Conservation (phyloP, 2,329 filamentous ascomycete species). For the Colletotrichum neosansevieriae region DNA sequence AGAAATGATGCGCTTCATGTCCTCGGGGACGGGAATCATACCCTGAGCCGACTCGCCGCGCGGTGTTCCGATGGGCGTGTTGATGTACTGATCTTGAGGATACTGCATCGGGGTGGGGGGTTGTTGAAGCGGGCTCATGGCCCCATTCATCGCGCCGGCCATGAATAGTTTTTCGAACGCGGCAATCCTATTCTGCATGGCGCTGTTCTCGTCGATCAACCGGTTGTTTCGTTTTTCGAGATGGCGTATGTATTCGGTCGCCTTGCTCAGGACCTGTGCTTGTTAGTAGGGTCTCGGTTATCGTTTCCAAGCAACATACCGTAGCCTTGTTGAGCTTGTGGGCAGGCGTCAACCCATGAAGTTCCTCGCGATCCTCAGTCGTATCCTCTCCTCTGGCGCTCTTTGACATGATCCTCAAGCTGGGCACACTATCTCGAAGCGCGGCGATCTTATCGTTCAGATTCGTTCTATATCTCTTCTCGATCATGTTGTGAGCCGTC, state of each 20-base stretch:
- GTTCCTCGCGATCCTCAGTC: slow-evolving; percentile 81
- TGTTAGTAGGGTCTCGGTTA: neutral
- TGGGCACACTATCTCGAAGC: slow-evolving; percentile 90
- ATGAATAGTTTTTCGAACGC: slow-evolving; percentile 85
- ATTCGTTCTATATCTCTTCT: slow-evolving; percentile 96
- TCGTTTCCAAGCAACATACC: slow-evolving; percentile 54
- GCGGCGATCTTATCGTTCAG: slow-evolving; percentile 97
- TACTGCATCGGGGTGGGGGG: slow-evolving; percentile 67
- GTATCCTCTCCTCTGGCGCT: slow-evolving; percentile 75
- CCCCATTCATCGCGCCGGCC: slow-evolving; percentile 76
- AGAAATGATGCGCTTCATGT: slow-evolving; percentile 73
- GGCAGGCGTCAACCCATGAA: slow-evolving; percentile 84
- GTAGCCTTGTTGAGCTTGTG: slow-evolving; percentile 99
- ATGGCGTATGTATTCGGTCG: slow-evolving; percentile 95
- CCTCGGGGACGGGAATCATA: slow-evolving; percentile 75
- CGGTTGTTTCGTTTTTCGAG: slow-evolving; percentile 90
- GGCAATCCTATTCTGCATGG: slow-evolving; percentile 81
- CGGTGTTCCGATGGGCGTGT: slow-evolving; percentile 57
- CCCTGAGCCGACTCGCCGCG: slow-evolving; percentile 61
- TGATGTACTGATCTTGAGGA: slow-evolving; percentile 59
- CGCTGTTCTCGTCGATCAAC: slow-evolving; percentile 82
- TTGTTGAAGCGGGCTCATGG: slow-evolving; percentile 66
- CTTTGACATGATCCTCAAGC: slow-evolving; percentile 85
- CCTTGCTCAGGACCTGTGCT: slow-evolving; percentile 83
- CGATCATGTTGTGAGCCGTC: slow-evolving; percentile 97